A percentile compares a stretch with the other conserved stretches of the same genome.
Evolutionary conservation across 2,329 filamentous ascomycete genomes (phyloP).

Genomic region (Chaetothyriales sp.): DNA sequence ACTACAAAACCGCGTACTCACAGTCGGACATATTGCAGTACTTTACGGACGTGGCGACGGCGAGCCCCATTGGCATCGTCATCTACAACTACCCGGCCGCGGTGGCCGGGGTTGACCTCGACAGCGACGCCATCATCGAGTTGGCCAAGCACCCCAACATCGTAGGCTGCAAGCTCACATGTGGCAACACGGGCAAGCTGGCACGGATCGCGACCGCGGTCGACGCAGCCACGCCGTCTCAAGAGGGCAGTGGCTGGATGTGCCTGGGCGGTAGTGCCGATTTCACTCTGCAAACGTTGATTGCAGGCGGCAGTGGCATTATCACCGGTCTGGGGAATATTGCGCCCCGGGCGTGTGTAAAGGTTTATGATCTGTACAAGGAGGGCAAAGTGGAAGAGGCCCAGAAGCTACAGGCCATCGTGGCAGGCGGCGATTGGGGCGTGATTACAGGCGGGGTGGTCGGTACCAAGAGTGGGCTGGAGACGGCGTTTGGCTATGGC

Average conservation of each 20-base stretch:
- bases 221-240: slow-evolving; percentile 23
- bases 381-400: slow-evolving; percentile 49
- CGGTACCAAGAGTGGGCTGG: slow-evolving; percentile 52
- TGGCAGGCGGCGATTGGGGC: slow-evolving; percentile 56
- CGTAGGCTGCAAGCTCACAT: slow-evolving; percentile 58
- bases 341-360: slow-evolving; percentile 50
- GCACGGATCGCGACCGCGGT: slow-evolving; percentile 44
- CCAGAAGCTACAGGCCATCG: slow-evolving; percentile 48
- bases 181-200: slow-evolving; percentile 61
- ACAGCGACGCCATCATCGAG: slow-evolving; percentile 49
- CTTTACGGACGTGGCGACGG: slow-evolving; percentile 51
- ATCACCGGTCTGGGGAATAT: slow-evolving; percentile 62
- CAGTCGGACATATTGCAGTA: slow-evolving; percentile 47
- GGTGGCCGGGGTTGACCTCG: slow-evolving; percentile 52
- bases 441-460: slow-evolving; percentile 57
- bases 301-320: slow-evolving; percentile 57
- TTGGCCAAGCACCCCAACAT: slow-evolving; percentile 50
- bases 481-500: slow-evolving; percentile 52
- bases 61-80: slow-evolving; percentile 48
- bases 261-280: slow-evolving; percentile 61
- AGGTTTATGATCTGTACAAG: slow-evolving; percentile 47
- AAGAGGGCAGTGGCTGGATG: slow-evolving; percentile 51
- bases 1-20: slow-evolving; percentile 57
- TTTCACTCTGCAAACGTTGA: slow-evolving; percentile 57
- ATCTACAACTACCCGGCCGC: slow-evolving; percentile 64